phyloP scores from a whole-genome alignment of 768 basidiomycete species.

The Cubamyces lactineus region DNA sequence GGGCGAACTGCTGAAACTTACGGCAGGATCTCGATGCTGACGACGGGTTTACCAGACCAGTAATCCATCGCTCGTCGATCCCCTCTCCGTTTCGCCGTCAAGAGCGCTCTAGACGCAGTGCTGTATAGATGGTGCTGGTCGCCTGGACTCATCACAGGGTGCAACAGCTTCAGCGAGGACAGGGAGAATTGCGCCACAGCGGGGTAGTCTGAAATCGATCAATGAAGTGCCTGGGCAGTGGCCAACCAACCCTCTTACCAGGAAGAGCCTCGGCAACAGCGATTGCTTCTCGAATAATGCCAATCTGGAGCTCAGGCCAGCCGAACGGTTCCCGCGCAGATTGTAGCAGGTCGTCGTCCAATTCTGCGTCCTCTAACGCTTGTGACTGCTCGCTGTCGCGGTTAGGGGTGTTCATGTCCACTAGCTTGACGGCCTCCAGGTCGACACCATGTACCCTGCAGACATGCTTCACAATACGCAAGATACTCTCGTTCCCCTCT shows the following conservation, averaged over 20 bases:
- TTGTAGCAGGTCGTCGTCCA: conserved; percentile 45
- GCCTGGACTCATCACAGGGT: conserved; percentile 63
- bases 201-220: conserved; percentile 62
- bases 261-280: conserved; percentile 90
- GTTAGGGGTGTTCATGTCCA: conserved; percentile 27
- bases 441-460: conserved; percentile 83
- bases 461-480: conserved; percentile 71
- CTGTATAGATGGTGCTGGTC: conserved; percentile 84
- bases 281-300: conserved; percentile 90
- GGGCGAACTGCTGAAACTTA: conserved; percentile 43
- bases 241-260: conserved; percentile 52
- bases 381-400: conserved; percentile 13
- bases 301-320: conserved; percentile 95
- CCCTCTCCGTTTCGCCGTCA: conserved; percentile 77
- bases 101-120: conserved; percentile 71
- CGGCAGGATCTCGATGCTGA: conserved; percentile 80
- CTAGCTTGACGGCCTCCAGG: conserved; percentile 67
- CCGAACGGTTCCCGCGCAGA: conserved; percentile 65
- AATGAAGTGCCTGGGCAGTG: background rate
- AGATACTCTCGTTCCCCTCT: conserved; percentile 82
- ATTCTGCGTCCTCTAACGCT: conserved; percentile 9
- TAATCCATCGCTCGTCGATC: conserved; percentile 73
- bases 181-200: conserved; percentile 87
- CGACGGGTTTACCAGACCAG: conserved; percentile 83
- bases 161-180: conserved; percentile 79